A percentile compares a stretch with the other conserved stretches of the same genome.
Conservation (phyloP, 495 filamentous ascomycete genomes). For the Podospora pseudocomata region DNA sequence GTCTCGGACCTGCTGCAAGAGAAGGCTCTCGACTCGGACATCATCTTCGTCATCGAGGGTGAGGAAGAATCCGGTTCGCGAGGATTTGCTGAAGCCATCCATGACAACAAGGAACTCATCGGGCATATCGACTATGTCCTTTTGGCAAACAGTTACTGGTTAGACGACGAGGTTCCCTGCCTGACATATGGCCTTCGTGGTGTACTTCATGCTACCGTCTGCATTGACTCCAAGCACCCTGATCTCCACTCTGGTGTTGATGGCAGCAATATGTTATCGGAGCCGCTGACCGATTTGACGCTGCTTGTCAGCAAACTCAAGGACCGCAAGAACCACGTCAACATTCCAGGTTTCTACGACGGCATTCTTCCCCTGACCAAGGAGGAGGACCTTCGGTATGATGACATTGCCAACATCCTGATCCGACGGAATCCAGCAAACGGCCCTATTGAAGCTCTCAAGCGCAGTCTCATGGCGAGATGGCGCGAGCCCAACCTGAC, state of each 20-base stretch:
- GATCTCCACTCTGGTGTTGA: constrained; percentile 96
- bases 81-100: constrained; percentile 79
- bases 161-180: constrained; percentile 92
- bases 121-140: constrained; percentile 90
- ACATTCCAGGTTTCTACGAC: constrained; percentile 77
- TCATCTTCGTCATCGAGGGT: constrained; percentile 91
- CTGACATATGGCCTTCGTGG: constrained; percentile 91
- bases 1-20: constrained; percentile 79
- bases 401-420: constrained; percentile 73
- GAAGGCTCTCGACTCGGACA: constrained; percentile 74
- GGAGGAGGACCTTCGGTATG: constrained; percentile 76
- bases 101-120: constrained; percentile 73
- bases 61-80: constrained; percentile 94
- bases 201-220: constrained; percentile 89
- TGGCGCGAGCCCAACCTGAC: constrained; percentile 97
- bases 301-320: constrained; percentile 75
- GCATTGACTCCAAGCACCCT: constrained; percentile 76
- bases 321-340: constrained; percentile 59
- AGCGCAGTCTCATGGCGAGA: constrained; percentile 77
- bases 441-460: constrained; percentile 62
- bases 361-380: constrained; percentile 69
- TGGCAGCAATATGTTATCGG: constrained; percentile 80
- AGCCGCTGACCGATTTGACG: constrained; percentile 86
- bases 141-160: constrained; percentile 95
- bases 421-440: constrained; percentile 64